A percentile compares a stretch with the other conserved stretches of the same genome.
Conservation (phyloP, 2,329 filamentous ascomycete genomes). For the Plectosphaerella cucumerina region DNA sequence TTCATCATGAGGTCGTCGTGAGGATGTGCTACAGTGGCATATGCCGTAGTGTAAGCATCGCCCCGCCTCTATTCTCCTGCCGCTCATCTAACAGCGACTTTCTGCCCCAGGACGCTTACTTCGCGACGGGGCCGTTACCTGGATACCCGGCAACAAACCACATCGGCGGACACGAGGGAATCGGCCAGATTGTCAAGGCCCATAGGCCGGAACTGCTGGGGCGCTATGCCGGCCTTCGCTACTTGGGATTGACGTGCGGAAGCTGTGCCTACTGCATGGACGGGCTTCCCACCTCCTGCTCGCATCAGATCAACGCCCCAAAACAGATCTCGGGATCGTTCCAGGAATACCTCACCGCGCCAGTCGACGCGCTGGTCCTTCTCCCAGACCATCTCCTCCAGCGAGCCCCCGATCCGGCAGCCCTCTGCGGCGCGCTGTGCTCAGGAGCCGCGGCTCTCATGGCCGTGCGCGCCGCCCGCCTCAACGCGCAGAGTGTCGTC, state of each 20-base stretch:
- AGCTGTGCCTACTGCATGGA: not conserved
- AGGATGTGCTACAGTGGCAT: not conserved
- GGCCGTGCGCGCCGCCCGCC: not conserved
- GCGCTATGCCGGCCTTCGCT: not conserved
- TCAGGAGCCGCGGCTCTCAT: not conserved
- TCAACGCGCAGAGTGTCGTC: not conserved
- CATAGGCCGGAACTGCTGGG: not conserved
- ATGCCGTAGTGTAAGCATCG: not conserved
- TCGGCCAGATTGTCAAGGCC: not conserved
- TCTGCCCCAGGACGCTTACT: not conserved
- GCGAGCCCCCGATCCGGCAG: not conserved
- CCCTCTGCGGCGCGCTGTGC: not conserved
- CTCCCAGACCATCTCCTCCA: not conserved
- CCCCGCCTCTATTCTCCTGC: too few species aligned
- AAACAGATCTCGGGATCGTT: not conserved
- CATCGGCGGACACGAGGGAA: conserved; percentile 3
- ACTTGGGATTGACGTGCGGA: not conserved
- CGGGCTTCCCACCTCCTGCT: not conserved
- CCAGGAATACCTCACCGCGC: conserved; percentile 1
- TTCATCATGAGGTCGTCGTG: not conserved
- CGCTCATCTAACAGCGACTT: too few species aligned
- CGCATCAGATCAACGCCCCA: not conserved
- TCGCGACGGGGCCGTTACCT: not conserved
- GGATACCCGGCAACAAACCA: not conserved
- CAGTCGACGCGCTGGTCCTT: not conserved